Conservation (phyloP, 2,329 filamentous ascomycete genomes). For the Penicillium expansum region DNA sequence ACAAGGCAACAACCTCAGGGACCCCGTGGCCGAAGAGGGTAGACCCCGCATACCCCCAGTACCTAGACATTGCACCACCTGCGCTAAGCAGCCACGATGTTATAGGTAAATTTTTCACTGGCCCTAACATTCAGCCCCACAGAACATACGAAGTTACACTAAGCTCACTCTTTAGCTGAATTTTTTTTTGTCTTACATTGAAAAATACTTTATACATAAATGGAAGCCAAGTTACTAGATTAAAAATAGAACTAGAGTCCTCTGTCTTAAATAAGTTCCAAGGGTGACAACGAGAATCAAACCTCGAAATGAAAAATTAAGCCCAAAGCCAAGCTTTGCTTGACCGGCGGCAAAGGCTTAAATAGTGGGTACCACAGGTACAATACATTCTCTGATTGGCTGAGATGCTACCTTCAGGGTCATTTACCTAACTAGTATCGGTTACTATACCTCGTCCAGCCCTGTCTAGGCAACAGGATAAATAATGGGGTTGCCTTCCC, state of each 20-base stretch:
- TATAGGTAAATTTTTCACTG: background rate
- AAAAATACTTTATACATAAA: background rate
- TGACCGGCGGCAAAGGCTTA: background rate
- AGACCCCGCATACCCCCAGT: background rate
- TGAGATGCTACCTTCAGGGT: background rate
- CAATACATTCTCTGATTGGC: background rate
- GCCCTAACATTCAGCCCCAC: background rate
- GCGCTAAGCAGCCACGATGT: background rate
- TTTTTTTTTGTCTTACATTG: background rate
- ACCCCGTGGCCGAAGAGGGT: background rate
- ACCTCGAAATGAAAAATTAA: background rate
- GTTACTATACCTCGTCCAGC: background rate
- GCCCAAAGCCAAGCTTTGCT: background rate
- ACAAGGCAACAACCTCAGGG: background rate
- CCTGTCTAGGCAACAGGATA: background rate
- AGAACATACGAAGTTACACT: background rate
- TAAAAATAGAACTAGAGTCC: too few relatives aligned
- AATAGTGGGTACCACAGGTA: background rate
- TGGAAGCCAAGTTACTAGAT: background rate
- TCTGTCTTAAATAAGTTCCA: background rate
- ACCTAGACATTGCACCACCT: background rate
- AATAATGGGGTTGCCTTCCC: background rate
- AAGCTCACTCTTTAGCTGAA: background rate
- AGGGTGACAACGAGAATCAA: background rate
- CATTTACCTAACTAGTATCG: background rate